Conservation (phyloP, 768 basidiomycete genomes). For the Mycena rosella region DNA sequence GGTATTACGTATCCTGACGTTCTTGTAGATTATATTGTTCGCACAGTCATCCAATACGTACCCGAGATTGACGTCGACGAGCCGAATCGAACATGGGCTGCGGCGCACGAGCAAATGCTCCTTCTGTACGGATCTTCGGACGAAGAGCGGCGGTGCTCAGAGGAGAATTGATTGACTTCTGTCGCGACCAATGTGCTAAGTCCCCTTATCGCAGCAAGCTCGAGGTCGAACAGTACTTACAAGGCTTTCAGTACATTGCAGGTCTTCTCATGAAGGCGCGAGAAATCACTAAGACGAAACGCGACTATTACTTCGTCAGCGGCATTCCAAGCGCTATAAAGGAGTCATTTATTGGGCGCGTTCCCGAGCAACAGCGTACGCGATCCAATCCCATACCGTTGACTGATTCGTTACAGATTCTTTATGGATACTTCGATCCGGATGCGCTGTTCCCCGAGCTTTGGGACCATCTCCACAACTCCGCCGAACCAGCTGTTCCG, state of each 20-base stretch:
- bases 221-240: slow-evolving; percentile 29
- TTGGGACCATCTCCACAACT: slow-evolving; percentile 3
- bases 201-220: background rate
- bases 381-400: slow-evolving; percentile 13
- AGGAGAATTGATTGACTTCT: slow-evolving; percentile 24
- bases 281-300: slow-evolving; percentile 8
- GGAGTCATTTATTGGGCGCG: slow-evolving; percentile 14
- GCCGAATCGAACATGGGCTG: slow-evolving; percentile 10
- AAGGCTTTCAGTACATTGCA: slow-evolving; percentile 20
- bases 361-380: slow-evolving; percentile 17
- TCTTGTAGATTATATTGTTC: slow-evolving; percentile 22
- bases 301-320: slow-evolving; percentile 28
- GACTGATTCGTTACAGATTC: slow-evolving; percentile 7
- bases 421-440: slow-evolving; percentile 25
- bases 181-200: slow-evolving; percentile 14
- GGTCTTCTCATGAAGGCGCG: slow-evolving; percentile 18
- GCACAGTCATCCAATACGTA: background rate
- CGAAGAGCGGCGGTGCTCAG: background rate
- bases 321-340: slow-evolving; percentile 28
- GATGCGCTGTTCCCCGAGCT: slow-evolving; percentile 18
- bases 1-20: slow-evolving; percentile 24
- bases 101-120: background rate
- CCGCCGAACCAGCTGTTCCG: background rate
- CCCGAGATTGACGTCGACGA: slow-evolving; percentile 17
- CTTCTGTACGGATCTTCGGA: slow-evolving; percentile 10